Conservation (phyloP, 805 yeast genomes). For the Wickerhamomyces bovis region DNA sequence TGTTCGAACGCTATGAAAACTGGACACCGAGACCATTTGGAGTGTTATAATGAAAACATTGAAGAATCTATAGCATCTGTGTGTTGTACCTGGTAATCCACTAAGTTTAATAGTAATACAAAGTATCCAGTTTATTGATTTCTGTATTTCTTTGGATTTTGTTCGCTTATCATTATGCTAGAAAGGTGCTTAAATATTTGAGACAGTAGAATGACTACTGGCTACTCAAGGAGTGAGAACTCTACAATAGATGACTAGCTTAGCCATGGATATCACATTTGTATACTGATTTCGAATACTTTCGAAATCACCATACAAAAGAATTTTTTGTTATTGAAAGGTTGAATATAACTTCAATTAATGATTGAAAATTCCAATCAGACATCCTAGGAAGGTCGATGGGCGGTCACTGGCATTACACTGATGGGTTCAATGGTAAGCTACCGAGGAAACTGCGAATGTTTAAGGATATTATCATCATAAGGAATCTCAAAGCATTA, state of each 20-base stretch:
- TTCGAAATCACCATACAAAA: neutral
- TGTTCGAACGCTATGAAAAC: constrained; percentile 17
- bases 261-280: neutral
- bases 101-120: too few species aligned
- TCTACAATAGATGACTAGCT: too few species aligned
- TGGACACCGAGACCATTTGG: constrained; percentile 61
- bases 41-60: constrained; percentile 18
- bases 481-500: constrained; percentile 17
- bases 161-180: too few species aligned
- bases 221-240: too few species aligned
- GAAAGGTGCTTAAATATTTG: too few species aligned
- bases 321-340: too few species aligned
- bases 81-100: too few species aligned
- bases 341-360: neutral
- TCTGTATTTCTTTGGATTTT: too few species aligned
- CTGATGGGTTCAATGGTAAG: constrained; percentile 80
- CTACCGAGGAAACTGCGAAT: constrained; percentile 98
- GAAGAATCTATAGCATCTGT: too few species aligned
- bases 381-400: constrained; percentile 90
- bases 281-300: neutral
- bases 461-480: constrained; percentile 76
- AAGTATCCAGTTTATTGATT: too few species aligned
- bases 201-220: neutral
- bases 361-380: constrained; percentile 36
- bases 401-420: constrained; percentile 82